Conservation (phyloP, 2,329 filamentous ascomycete genomes). For the Sodiomyces alkalinus region DNA sequence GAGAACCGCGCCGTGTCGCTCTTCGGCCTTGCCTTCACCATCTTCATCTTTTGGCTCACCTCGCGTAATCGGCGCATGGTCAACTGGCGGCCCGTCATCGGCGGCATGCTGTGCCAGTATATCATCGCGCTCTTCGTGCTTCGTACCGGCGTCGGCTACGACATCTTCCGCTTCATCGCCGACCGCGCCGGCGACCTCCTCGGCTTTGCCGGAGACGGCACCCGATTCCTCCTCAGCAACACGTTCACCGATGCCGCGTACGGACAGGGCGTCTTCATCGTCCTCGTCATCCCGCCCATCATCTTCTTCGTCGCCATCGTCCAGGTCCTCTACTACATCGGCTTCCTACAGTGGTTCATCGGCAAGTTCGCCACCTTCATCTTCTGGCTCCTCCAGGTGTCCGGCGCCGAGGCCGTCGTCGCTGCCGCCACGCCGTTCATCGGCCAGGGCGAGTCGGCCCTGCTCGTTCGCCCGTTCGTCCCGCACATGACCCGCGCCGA, state of each 20-base stretch:
- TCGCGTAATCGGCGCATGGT: slow-evolving; percentile 51
- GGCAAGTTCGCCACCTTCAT: slow-evolving; percentile 79
- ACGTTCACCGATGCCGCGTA: slow-evolving; percentile 27
- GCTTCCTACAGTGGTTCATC: slow-evolving; percentile 79
- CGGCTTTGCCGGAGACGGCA: slow-evolving; percentile 59
- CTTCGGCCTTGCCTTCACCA: slow-evolving; percentile 60
- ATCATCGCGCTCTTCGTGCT: slow-evolving; percentile 80
- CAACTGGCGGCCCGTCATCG: slow-evolving; percentile 70
- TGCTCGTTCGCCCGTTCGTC: slow-evolving; percentile 81
- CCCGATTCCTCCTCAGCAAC: slow-evolving; percentile 48
- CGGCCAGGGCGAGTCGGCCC: slow-evolving; percentile 84
- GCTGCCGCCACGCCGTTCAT: slow-evolving; percentile 89
- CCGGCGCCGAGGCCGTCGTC: slow-evolving; percentile 84
- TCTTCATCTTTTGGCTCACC: slow-evolving; percentile 51
- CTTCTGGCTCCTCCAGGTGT: slow-evolving; percentile 79
- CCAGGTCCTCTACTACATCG: slow-evolving; percentile 69
- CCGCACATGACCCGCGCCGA: slow-evolving; percentile 75
- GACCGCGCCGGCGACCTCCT: slow-evolving; percentile 58
- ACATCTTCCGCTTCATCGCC: slow-evolving; percentile 86
- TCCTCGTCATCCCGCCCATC: slow-evolving; percentile 72
- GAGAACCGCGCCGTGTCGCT: slow-evolving; percentile 68
- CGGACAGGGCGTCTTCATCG: slow-evolving; percentile 50
- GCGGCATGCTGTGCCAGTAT: slow-evolving; percentile 80
- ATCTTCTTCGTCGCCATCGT: slow-evolving; percentile 95
- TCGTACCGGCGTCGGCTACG: slow-evolving; percentile 63